Base-by-base conservation (phyloP, 441 rosid genomes). In the Syzygium syzygioides region DNA sequence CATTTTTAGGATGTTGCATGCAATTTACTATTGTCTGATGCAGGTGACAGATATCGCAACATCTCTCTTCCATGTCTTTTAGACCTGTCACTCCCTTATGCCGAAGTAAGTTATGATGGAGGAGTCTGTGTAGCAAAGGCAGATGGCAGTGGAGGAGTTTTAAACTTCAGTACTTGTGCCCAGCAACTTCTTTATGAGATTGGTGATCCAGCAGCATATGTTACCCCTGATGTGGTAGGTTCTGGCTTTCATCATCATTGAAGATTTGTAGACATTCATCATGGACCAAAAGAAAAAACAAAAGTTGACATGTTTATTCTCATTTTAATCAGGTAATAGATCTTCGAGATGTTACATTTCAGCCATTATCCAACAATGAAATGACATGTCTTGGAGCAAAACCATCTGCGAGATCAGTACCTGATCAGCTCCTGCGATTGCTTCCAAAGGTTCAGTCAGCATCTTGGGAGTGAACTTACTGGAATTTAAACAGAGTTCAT, bases 191-290 rank as follows among this genome's bases (percentile, higher is more conserved):
- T 97, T 45, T 97, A 97, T 85, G 99, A 97, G 91, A 90, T 96
- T 91, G 96, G 96, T 87, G 95, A 97, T 94, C 99, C 99, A 85
- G 91, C 93, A 88, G 95, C 99, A 89, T 97, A 96, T 92, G 87
- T 97, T 88, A 97, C 98, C 85, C 99, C 99, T 66, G 99, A 97
- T 95, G 96, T 96, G 95, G 99, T 96, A 89, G 92, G 96, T 91
- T 83, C 59, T 48, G 79, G 20, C 12, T 80, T 48, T 32, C 23
- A 34, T 85, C 30, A 59, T 71, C 45, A 30, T 55, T 12, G 62
- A 55, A 57, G 48, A 85, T 52, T 55, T 32, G 6, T 37, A 19
- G 37, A 55, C 86, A 85, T 32, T 85, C 9, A 53, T 30, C 20
- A 7, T 28, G 62, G 60, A 55, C 48, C 62, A 85, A n/a, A 20